Conservation (phyloP, 2,329 filamentous ascomycete species). For the Aureobasidium sp. region DNA sequence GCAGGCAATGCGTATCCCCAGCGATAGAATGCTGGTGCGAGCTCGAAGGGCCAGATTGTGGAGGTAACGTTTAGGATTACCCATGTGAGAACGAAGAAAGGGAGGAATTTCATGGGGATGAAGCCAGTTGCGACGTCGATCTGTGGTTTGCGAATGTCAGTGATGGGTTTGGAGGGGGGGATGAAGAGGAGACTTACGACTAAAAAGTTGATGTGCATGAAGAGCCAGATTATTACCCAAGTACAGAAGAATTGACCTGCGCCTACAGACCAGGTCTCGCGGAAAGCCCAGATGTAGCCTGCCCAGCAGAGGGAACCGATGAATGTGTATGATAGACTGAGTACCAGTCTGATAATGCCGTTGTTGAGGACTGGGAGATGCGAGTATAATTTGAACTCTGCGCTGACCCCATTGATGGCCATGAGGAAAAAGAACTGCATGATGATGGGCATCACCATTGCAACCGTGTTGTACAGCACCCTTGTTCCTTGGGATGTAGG, state of each 20-base stretch:
- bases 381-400: slow-evolving; percentile 30
- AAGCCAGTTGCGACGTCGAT: slow-evolving; percentile 37
- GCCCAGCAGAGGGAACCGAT: slow-evolving; percentile 31
- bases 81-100: slow-evolving; percentile 38
- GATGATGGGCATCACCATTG: slow-evolving; percentile 37
- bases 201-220: slow-evolving; percentile 36
- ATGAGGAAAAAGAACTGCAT: slow-evolving; percentile 42
- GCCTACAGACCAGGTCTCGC: slow-evolving; percentile 31
- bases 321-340: slow-evolving; percentile 32
- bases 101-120: slow-evolving; percentile 32
- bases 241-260: slow-evolving; percentile 33
- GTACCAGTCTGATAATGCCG: slow-evolving; percentile 26
- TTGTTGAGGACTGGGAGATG: slow-evolving; percentile 23
- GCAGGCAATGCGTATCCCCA: slow-evolving; percentile 34
- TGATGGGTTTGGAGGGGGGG: too few species aligned
- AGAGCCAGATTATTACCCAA: slow-evolving; percentile 38
- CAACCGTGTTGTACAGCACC: slow-evolving; percentile 37
- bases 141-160: background rate
- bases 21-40: slow-evolving; percentile 34
- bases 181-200: slow-evolving; percentile 13
- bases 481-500: slow-evolving; percentile 33
- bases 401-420: slow-evolving; percentile 35
- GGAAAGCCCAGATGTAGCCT: slow-evolving; percentile 38
- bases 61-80: slow-evolving; percentile 35
- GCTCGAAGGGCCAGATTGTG: slow-evolving; percentile 36